phyloP scores from a whole-genome alignment of 192 early-diverging fungal species.

The Entomortierella beljakovae region DNA sequence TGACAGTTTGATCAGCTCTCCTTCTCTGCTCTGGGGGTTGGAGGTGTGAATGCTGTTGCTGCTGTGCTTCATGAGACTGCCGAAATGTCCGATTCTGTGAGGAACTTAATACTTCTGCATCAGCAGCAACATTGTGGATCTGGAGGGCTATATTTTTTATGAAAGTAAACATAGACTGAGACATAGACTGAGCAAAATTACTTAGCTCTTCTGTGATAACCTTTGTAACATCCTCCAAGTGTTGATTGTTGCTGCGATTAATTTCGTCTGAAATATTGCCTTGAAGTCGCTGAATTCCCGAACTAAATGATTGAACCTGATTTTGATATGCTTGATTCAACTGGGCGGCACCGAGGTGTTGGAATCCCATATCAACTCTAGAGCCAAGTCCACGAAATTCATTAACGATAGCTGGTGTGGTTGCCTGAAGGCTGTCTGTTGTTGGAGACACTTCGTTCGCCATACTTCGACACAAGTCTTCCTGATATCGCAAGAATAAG shows the following conservation, averaged over 20 bases:
- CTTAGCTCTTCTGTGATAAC: not conserved
- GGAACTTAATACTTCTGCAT: not conserved
- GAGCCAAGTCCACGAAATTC: slow-evolving; percentile 2
- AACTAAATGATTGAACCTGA: not conserved
- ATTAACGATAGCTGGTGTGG: slow-evolving; percentile 18
- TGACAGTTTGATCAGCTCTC: too few species aligned
- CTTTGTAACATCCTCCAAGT: not conserved
- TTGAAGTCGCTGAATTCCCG: not conserved
- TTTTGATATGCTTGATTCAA: not conserved
- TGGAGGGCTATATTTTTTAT: not conserved
- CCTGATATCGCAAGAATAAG: slow-evolving; percentile 2
- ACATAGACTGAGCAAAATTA: too few species aligned
- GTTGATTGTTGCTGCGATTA: too few species aligned
- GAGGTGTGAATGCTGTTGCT: too few species aligned
- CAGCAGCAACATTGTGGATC: not conserved
- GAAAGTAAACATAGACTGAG: not conserved
- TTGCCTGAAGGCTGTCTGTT: slow-evolving; percentile 11
- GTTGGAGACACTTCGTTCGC: not conserved
- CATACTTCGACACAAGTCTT: slow-evolving; percentile 4
- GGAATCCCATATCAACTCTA: not conserved
- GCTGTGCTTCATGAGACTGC: too few species aligned
- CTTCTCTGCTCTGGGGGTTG: too few species aligned
- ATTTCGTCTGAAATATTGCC: not conserved
- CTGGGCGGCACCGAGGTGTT: not conserved
- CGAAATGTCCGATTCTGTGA: too few species aligned